Conservation (phyloP, 176 grass and related monocot species). For the Oryza officinalis region DNA sequence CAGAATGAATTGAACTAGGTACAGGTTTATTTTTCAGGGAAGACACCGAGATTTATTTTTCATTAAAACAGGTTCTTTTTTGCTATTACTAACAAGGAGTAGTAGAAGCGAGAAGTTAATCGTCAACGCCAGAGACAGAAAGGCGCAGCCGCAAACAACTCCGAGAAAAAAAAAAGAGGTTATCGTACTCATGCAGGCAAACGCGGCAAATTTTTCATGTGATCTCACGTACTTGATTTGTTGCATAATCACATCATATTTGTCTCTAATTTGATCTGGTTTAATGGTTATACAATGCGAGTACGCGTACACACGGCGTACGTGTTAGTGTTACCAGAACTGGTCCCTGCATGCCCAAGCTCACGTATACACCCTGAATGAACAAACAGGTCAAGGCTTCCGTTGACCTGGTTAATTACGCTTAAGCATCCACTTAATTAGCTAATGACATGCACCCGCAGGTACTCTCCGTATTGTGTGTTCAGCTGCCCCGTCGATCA, state of each 20-base stretch:
- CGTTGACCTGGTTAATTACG: neutral
- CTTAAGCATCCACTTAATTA: no score
- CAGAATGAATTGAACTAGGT: neutral
- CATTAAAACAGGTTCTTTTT: no score
- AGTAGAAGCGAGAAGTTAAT: neutral
- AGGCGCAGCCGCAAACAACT: neutral
- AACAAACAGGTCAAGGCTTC: neutral
- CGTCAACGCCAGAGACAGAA: constrained; percentile 31
- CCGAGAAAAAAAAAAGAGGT: neutral
- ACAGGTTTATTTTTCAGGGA: neutral
- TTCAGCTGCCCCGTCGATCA: neutral
- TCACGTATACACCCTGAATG: no score
- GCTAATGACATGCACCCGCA: no score
- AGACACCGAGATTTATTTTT: no score
- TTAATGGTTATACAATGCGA: neutral
- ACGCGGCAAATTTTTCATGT: neutral
- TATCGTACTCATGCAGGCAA: neutral
- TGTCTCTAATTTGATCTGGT: neutral
- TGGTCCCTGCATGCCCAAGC: neutral
- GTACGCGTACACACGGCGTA: neutral
- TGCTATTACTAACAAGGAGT: no score
- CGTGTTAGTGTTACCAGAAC: neutral
- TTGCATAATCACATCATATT: neutral
- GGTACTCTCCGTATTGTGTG: neutral
- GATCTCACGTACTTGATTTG: neutral